phyloP scores from a whole-genome alignment of 805 yeast genomes.

The Ogataea wickerhamii region DNA sequence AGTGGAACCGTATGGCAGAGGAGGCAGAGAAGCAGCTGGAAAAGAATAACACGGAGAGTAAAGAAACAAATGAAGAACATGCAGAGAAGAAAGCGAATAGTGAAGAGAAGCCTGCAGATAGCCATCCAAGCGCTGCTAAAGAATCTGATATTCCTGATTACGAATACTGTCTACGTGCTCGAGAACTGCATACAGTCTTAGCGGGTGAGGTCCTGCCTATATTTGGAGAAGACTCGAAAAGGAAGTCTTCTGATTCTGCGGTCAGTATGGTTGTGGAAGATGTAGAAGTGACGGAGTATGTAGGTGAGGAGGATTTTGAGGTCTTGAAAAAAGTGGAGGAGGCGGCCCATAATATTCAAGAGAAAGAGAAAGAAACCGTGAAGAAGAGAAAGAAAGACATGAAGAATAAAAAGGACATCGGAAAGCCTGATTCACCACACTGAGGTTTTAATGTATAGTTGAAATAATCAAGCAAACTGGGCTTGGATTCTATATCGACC shows the following conservation, averaged over 20 bases:
- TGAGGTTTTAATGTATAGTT: too few species aligned
- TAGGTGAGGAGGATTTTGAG: constrained; percentile 28
- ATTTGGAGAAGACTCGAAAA: constrained; percentile 28
- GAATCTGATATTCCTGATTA: constrained; percentile 25
- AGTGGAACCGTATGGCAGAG: constrained; percentile 54
- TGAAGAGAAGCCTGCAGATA: constrained; percentile 15
- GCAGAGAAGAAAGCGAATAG: constrained; percentile 15
- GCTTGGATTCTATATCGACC: too few species aligned
- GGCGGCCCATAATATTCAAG: constrained; percentile 10
- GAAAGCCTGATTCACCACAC: constrained; percentile 1
- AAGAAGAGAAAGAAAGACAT: constrained; percentile 8
- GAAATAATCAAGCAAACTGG: too few species aligned
- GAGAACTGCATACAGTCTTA: constrained; percentile 32
- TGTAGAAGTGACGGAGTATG: constrained; percentile 39
- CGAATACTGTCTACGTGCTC: constrained; percentile 42
- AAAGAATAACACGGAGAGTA: constrained; percentile 28
- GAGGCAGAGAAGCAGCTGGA: constrained; percentile 41
- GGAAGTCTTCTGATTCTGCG: constrained; percentile 8
- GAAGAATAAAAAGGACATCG: constrained; percentile 12
- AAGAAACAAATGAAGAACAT: constrained; percentile 9
- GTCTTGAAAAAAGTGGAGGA: constrained; percentile 10
- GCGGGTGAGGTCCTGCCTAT: constrained; percentile 35
- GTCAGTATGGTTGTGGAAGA: constrained; percentile 38
- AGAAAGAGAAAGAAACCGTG: constrained; percentile 15
- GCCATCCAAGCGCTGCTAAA: constrained; percentile 13